Evolutionary conservation across 148 eudicot species (phyloP), one percentile per base, ranked within the genome.

Genomic region (Vaccinium corymbosum): DNA sequence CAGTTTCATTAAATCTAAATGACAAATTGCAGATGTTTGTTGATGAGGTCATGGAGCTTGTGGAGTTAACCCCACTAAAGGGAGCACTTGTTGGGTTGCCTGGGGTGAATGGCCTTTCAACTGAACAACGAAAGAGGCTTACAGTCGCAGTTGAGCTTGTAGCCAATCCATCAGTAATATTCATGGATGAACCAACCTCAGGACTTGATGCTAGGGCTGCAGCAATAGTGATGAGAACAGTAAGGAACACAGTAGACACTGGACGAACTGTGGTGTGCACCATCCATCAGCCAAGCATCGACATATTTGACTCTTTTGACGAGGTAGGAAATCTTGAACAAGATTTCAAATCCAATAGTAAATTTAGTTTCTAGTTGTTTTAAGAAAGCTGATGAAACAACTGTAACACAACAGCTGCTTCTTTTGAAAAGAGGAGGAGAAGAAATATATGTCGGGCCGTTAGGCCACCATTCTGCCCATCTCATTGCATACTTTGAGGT

Each of bases 401-500:
- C 11, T 16, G 3, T 51, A 6, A 73, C 78, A 6, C 46, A 86
- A 87, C 90, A 92, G 94, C 83, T 92, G 20, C 75, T 92, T 1
- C 87, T 92, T 17, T 35, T 92, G 64, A 90, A 89, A 85, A 83
- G 90, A 84, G 94, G 94, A 82, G 92, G 94, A 2, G 89, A 90
- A 85, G 91, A 90, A 66, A 92, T 92, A 83, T 92, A 92, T 49
- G 89, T 89, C 0, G 94, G 92, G 51, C 91, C 89, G 13, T 81
- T 92, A 55, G 94, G 94, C 38, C 87, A 74, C 27, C 89, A 85
- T 70, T 89, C 89, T 52, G 66, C 55, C 38, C 71, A 89, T 52
- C 83, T 92, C 20, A 92, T 92, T 20, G 42, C 85, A 49, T 92
- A 92, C 88, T 90, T 92, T 79, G 94, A 90, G 90, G 94, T 92